Percentiles rank a stretch among this genome's conserved stretches.
phyloP scores from a whole-genome alignment of 164 flowering plant species.

The Kalanchoe fedtschenkoi region DNA sequence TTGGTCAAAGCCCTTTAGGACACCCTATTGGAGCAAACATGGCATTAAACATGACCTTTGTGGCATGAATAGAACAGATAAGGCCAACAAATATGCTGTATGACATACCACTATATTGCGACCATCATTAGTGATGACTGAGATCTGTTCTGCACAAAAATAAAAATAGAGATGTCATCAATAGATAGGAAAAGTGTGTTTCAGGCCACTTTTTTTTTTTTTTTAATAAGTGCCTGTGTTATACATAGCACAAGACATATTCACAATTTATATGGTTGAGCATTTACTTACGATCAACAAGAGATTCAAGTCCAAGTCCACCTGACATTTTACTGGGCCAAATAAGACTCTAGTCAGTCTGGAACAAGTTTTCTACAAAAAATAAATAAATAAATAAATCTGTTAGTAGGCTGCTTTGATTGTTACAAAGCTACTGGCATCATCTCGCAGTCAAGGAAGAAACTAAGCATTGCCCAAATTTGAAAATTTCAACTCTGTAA shows the following conservation, averaged over 20 bases:
- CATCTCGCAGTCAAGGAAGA: too few species aligned
- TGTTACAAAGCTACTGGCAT: too few species aligned
- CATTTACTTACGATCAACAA: constrained; percentile 59
- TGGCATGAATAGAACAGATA: background rate
- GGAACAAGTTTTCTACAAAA: background rate
- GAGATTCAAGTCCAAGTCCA: constrained; percentile 52
- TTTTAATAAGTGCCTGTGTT: too few species aligned
- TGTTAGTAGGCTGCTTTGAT: background rate
- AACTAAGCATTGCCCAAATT: too few species aligned
- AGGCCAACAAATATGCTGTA: background rate
- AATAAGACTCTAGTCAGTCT: background rate
- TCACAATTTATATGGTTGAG: background rate
- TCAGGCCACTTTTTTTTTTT: background rate
- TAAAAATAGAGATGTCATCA: background rate
- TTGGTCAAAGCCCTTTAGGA: constrained; percentile 85
- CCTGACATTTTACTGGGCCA: constrained; percentile 27
- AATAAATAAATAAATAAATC: too few species aligned
- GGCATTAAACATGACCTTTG: background rate
- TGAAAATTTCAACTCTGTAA: too few species aligned
- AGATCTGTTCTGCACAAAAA: constrained; percentile 54
- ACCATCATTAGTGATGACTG: constrained; percentile 83
- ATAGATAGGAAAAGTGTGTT: background rate
- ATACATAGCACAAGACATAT: background rate
- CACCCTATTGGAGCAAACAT: constrained; percentile 34
- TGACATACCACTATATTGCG: constrained; percentile 73